Evolutionary conservation across 306 rosid genomes (phyloP).

Genomic region (Vigna radiata): DNA sequence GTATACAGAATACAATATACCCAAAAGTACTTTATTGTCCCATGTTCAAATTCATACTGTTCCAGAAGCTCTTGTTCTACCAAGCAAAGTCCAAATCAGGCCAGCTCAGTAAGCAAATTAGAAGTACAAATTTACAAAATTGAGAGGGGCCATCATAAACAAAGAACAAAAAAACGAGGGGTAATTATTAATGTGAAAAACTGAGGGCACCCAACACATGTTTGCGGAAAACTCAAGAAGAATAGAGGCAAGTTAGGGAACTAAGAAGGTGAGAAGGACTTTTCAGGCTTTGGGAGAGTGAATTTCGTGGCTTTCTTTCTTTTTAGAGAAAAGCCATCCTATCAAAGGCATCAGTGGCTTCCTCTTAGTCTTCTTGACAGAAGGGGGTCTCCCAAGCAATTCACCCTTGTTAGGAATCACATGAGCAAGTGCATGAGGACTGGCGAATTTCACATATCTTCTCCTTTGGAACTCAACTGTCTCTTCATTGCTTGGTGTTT

Average conservation of each 20-base stretch:
- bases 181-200: constrained; percentile 17
- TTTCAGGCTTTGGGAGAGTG: constrained; percentile 49
- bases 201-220: constrained; percentile 8
- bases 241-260: constrained; percentile 30
- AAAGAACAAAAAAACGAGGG: not conserved
- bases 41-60: not conserved
- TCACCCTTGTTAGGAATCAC: constrained; percentile 58
- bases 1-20: not conserved
- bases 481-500: constrained; percentile 37
- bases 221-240: constrained; percentile 25
- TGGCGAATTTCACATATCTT: constrained; percentile 83
- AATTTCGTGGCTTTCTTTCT: constrained; percentile 49
- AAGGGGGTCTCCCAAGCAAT: constrained; percentile 44
- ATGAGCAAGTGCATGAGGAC: constrained; percentile 66
- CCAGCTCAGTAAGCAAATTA: constrained; percentile 20
- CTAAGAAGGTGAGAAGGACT: not conserved
- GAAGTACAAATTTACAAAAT: constrained; percentile 35
- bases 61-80: constrained; percentile 17
- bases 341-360: constrained; percentile 61
- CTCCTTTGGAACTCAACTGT: constrained; percentile 50
- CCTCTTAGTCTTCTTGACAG: constrained; percentile 62
- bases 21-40: constrained; percentile 31
- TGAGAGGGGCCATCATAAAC: constrained; percentile 21
- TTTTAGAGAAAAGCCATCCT: constrained; percentile 77
- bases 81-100: constrained; percentile 13